Percentiles rank a stretch among this genome's conserved stretches.
Conservation (phyloP, 768 basidiomycete species). For the Lactarius evosmus region DNA sequence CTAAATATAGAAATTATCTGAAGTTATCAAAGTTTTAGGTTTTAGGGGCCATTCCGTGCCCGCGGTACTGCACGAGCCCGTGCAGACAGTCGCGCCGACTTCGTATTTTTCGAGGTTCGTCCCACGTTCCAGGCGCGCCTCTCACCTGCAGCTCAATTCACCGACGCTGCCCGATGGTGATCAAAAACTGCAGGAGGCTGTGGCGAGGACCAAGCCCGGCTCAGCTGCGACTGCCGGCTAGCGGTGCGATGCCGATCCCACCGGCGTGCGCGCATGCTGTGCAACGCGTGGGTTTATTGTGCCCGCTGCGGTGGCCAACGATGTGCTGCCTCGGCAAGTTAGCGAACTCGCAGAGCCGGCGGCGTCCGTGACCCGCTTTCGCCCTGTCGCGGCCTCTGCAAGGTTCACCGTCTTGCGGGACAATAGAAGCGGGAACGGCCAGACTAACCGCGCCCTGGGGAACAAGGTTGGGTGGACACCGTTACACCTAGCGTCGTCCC, state of each 20-base stretch:
- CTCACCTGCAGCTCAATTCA: constrained; percentile 49
- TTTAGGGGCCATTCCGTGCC: constrained; percentile 60
- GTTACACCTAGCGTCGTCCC: not conserved
- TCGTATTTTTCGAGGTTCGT: constrained; percentile 63
- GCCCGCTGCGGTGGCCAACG: constrained; percentile 32
- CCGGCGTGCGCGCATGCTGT: constrained; percentile 37
- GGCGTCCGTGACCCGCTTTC: constrained; percentile 43
- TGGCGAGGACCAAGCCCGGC: not conserved
- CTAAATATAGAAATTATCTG: constrained; percentile 50
- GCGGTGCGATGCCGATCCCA: constrained; percentile 41
- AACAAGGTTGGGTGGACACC: not conserved
- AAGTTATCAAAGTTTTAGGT: constrained; percentile 51
- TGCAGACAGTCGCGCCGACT: constrained; percentile 55
- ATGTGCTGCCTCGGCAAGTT: constrained; percentile 49
- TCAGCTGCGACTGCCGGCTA: constrained; percentile 37
- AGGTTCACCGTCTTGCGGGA: not conserved
- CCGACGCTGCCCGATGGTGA: constrained; percentile 40
- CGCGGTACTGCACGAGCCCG: constrained; percentile 47
- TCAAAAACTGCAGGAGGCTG: not conserved
- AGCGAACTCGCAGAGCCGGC: constrained; percentile 46
- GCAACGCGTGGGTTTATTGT: constrained; percentile 35
- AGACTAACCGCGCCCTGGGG: not conserved
- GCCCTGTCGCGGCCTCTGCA: not conserved
- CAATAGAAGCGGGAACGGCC: not conserved
- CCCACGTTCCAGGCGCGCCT: constrained; percentile 51